Evolutionary conservation across 768 basidiomycete genomes (phyloP).

Genomic region (Tylopilus rubrobrunneus): DNA sequence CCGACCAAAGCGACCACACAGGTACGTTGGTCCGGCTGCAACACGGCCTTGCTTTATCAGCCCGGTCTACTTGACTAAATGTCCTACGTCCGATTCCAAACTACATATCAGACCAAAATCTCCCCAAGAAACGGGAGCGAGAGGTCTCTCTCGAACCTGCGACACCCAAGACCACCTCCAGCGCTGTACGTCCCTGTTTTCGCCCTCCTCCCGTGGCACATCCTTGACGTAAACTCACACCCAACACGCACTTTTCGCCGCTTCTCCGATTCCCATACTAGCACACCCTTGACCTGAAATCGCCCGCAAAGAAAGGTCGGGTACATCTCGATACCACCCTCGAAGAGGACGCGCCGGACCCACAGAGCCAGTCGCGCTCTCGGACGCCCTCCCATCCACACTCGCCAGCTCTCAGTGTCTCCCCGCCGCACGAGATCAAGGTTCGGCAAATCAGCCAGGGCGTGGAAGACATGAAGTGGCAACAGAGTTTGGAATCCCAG

Average conservation of each 20-base stretch:
- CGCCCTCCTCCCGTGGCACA: slow-evolving; percentile 10
- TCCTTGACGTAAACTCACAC: slow-evolving; percentile 27
- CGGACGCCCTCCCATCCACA: slow-evolving; percentile 29
- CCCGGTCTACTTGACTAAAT: background rate
- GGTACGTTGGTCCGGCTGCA: slow-evolving; percentile 36
- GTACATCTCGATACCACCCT: slow-evolving; percentile 56
- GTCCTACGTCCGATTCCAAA: slow-evolving; percentile 21
- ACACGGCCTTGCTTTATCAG: slow-evolving; percentile 23
- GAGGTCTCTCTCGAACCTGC: slow-evolving; percentile 74
- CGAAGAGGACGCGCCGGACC: slow-evolving; percentile 52
- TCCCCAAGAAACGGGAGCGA: slow-evolving; percentile 70
- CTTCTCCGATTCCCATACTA: slow-evolving; percentile 20
- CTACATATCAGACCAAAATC: slow-evolving; percentile 35
- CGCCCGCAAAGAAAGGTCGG: slow-evolving; percentile 76
- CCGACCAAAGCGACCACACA: slow-evolving; percentile 38
- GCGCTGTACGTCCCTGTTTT: slow-evolving; percentile 29
- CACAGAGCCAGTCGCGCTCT: slow-evolving; percentile 39
- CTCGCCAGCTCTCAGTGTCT: slow-evolving; percentile 39
- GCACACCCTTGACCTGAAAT: slow-evolving; percentile 41
- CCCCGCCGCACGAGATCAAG: slow-evolving; percentile 78
- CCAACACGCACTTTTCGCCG: slow-evolving; percentile 18
- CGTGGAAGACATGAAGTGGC: slow-evolving; percentile 75
- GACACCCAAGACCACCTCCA: slow-evolving; percentile 39
- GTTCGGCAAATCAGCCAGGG: slow-evolving; percentile 76
- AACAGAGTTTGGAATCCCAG: slow-evolving; percentile 33